phyloP scores from a whole-genome alignment of 495 filamentous ascomycete genomes.

The Hyaloscypha variabilis region DNA sequence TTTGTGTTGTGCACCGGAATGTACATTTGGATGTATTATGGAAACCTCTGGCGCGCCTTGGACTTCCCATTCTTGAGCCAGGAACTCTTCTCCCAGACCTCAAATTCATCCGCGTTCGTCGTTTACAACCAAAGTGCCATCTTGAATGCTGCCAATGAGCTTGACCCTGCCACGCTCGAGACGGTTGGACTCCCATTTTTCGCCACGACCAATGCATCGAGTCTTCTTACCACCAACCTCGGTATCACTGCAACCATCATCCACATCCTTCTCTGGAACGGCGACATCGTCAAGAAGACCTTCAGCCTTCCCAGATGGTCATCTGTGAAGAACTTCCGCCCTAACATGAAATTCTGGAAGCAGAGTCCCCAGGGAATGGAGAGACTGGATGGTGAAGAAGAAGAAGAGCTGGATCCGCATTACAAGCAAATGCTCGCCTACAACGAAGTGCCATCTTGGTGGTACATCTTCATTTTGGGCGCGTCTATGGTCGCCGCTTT shows the following conservation, averaged over 20 bases:
- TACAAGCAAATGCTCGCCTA: constrained; percentile 50
- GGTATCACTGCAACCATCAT: constrained; percentile 44
- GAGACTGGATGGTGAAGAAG: constrained; percentile 7
- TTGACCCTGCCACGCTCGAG: constrained; percentile 37
- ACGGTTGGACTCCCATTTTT: constrained; percentile 44
- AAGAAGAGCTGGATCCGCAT: constrained; percentile 43
- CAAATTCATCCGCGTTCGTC: constrained; percentile 38
- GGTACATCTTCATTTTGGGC: constrained; percentile 50
- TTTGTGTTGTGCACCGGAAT: constrained; percentile 17
- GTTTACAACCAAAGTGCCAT: constrained; percentile 42
- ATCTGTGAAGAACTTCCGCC: not conserved
- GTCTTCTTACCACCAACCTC: constrained; percentile 45
- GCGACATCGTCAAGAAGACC: not conserved
- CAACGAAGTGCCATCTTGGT: constrained; percentile 56
- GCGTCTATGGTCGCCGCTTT: constrained; percentile 52
- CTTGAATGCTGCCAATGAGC: constrained; percentile 39
- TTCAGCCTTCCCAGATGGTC: not conserved
- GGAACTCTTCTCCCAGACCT: constrained; percentile 36
- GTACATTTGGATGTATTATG: constrained; percentile 36
- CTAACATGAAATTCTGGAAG: not conserved
- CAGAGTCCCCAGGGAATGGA: not conserved
- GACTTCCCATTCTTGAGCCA: constrained; percentile 55
- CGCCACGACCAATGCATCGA: constrained; percentile 42
- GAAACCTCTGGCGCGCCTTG: constrained; percentile 50
- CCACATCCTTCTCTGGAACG: constrained; percentile 32